Evolutionary conservation across 345 rosid genomes (phyloP), one percentile per base, ranked within the genome.

Genomic region (Salix purpurea): DNA sequence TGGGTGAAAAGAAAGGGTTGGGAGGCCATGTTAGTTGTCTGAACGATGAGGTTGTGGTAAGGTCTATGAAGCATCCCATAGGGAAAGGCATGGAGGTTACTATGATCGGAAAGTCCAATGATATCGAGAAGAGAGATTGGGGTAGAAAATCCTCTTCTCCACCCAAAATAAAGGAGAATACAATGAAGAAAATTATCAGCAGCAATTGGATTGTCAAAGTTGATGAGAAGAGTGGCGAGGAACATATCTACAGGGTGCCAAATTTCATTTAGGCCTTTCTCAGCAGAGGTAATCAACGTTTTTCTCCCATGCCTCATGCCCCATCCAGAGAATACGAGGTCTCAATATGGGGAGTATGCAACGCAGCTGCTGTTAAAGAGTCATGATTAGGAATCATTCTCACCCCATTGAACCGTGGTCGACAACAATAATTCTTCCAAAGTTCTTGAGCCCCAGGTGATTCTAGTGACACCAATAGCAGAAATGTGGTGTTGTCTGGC

Each of bases 11-110:
- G 14, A 76, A 76, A 81, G 86, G 84, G 18, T 28, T 86, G 84
- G 85, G 78, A 69, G 86, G 86, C 28, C 81, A 65, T 46, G 54
- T 82, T 6, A 73, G 50, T 44, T 87, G 81, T 34, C 67, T 73
- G 76, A 64, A 77, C 23, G 77, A 78, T 62, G 50, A 76, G 37
- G 83, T 76, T 76, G 64, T 69, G 21, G 87, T 87, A 61, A 82
- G 87, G 78, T 85, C 88, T 26, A 78, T 74, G 79, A 85, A 80
- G 78, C 82, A 73, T 76, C 86, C 83, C 0, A 80, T 85, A 23
- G 88, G 87, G 58, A 83, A 76, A 84, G 88, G 84, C 34, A 85
- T 85, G 88, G 88, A 84, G 78, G 73, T 84, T 50, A 87, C 87
- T 0, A 74, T 76, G 69, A 87, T 85, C 48, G 84, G 77, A 34